Percentiles rank a stretch among this genome's conserved stretches.
Conservation (phyloP, 805 yeast species). For the Lachancea thermotolerans region DNA sequence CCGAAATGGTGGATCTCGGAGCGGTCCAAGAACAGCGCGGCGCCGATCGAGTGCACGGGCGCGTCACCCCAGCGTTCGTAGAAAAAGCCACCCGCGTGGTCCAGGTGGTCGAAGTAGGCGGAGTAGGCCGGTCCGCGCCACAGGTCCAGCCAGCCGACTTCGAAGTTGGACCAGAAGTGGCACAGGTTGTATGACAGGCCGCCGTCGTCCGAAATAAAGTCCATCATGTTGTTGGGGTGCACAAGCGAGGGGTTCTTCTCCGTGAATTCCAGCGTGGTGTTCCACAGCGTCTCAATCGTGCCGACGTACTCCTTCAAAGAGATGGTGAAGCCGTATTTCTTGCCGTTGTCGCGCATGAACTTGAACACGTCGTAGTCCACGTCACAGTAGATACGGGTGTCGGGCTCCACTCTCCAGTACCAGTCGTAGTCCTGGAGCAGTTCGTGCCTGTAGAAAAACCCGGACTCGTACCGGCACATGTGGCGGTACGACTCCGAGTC, state of each 20-base stretch:
- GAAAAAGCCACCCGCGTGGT: constrained; percentile 72
- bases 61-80: constrained; percentile 94
- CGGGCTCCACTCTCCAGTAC: constrained; percentile 94
- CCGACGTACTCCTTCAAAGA: constrained; percentile 61
- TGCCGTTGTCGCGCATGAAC: constrained; percentile 68
- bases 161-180: constrained; percentile 86
- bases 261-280: constrained; percentile 58
- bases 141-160: constrained; percentile 66
- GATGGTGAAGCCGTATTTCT: constrained; percentile 71
- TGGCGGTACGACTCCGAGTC: constrained; percentile 71
- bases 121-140: constrained; percentile 67
- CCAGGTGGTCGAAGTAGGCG: constrained; percentile 61
- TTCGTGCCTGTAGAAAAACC: constrained; percentile 72
- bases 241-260: constrained; percentile 51
- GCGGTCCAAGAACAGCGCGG: constrained; percentile 58
- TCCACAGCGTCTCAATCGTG: constrained; percentile 76
- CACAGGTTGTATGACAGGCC: constrained; percentile 74
- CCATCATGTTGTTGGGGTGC: constrained; percentile 55
- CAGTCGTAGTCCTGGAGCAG: constrained; percentile 63
- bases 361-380: constrained; percentile 73
- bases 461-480: constrained; percentile 86
- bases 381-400: constrained; percentile 66
- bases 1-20: constrained; percentile 65
- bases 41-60: constrained; percentile 80
- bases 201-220: constrained; percentile 63